A percentile compares a stretch with the other conserved stretches of the same genome.
These are phyloP conservation scores for Podila clonocystis DNA, from an alignment of 192 early-diverging fungal species.

Conservation along the genomic window DNA sequence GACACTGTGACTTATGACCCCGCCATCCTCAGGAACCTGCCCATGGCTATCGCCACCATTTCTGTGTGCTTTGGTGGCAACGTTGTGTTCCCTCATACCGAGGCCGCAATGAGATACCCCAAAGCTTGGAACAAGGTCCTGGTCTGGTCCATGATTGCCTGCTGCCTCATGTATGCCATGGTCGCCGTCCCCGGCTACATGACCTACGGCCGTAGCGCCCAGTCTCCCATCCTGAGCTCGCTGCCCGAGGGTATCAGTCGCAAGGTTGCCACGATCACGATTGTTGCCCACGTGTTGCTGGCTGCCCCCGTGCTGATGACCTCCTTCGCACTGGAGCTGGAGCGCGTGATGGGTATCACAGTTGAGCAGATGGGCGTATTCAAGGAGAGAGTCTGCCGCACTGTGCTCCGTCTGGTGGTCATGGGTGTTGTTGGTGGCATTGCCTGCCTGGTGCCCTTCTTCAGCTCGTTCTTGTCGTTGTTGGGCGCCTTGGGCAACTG, in stretches of 20 bases:
- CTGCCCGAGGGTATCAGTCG: conserved; percentile 61
- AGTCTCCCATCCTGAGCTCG: conserved; percentile 67
- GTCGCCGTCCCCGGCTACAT: conserved; percentile 71
- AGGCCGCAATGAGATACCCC: conserved; percentile 70
- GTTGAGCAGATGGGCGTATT: conserved; percentile 37
- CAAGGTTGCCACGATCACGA: conserved; percentile 64
- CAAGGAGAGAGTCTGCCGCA: conserved; percentile 55
- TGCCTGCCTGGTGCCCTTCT: conserved; percentile 65
- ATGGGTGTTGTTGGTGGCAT: conserved; percentile 53
- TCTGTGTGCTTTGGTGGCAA: conserved; percentile 77
- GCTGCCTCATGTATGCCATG: conserved; percentile 69
- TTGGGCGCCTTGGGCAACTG: conserved; percentile 67
- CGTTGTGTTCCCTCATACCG: conserved; percentile 76
- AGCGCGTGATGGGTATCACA: conserved; percentile 61
- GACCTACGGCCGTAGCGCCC: conserved; percentile 65
- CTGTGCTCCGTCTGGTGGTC: conserved; percentile 55
- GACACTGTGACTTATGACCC: conserved; percentile 46
- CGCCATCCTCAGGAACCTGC: conserved; percentile 62
- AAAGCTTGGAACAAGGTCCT: conserved; percentile 65
- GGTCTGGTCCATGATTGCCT: conserved; percentile 58
- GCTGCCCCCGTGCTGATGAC: conserved; percentile 74
- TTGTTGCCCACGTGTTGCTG: conserved; percentile 72
- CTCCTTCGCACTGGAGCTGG: conserved; percentile 69
- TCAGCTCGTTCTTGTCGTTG: conserved; percentile 68
- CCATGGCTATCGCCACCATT: conserved; percentile 70